Conservation (phyloP, 192 early-diverging fungal genomes). For the Dissophora ornata region DNA sequence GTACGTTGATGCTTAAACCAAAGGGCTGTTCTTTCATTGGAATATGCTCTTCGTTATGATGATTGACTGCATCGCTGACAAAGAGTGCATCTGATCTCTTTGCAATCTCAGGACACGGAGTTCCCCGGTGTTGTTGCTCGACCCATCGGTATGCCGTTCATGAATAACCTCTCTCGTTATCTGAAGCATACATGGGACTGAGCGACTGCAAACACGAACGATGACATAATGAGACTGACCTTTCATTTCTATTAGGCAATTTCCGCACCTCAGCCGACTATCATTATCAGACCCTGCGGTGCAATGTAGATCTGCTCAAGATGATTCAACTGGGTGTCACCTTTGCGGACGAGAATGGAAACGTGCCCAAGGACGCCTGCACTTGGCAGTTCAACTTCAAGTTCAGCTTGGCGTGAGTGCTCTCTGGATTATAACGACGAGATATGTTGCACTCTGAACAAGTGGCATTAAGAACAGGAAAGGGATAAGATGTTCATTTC, state of each 20-base stretch:
- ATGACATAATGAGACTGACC: no score
- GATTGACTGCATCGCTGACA: no score
- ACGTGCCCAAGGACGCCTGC: conserved; percentile 83
- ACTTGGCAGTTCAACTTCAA: conserved; percentile 99
- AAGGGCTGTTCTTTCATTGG: background rate
- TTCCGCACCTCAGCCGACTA: conserved; percentile 97
- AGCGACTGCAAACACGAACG: no score
- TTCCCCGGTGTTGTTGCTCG: conserved; percentile 98
- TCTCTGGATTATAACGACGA: no score
- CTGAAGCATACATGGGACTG: background rate
- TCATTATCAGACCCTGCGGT: conserved; percentile 97
- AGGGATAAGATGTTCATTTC: no score
- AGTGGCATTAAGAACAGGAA: no score
- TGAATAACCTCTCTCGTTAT: background rate
- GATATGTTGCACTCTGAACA: no score
- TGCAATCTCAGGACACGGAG: conserved; percentile 86
- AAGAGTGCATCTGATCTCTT: background rate
- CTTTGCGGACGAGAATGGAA: conserved; percentile 89
- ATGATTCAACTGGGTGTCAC: conserved; percentile 99
- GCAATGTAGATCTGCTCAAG: conserved; percentile 97
- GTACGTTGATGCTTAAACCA: conserved; percentile 53
- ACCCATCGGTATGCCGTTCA: conserved; percentile 76
- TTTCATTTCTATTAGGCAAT: conserved; percentile 59
- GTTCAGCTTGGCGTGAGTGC: conserved; percentile 84
- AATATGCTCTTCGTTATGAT: no score